Percentiles rank a stretch among this genome's conserved stretches.
phyloP scores from a whole-genome alignment of 1,284 basidiomycete genomes.

The Cryptococcus sp. region DNA sequence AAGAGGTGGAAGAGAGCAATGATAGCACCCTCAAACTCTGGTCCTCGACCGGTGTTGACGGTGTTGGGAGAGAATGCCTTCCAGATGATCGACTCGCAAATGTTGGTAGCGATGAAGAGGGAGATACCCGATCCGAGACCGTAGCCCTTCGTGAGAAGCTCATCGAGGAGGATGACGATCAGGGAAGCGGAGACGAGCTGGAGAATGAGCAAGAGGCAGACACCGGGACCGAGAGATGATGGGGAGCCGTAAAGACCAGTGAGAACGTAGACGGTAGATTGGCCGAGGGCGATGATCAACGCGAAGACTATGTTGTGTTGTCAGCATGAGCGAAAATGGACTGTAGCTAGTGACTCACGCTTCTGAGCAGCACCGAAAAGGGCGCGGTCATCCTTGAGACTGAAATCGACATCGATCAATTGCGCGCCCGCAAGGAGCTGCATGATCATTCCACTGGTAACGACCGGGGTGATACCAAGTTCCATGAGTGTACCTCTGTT shows the following conservation, averaged over 20 bases:
- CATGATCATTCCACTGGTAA: constrained; percentile 99
- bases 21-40: constrained; percentile 96
- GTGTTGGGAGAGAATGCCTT: constrained; percentile 99
- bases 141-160: constrained; percentile 98
- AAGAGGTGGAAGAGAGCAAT: constrained; percentile 96
- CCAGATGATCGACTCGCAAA: constrained; percentile 99
- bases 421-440: constrained; percentile 97
- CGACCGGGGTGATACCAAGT: constrained; percentile 94
- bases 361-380: constrained; percentile 97
- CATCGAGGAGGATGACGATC: constrained; percentile 97
- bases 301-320: constrained; percentile 72
- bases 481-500: constrained; percentile 99
- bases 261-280: constrained; percentile 95
- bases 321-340: constrained; percentile 12
- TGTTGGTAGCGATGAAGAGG: constrained; percentile 99
- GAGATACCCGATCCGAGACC: constrained; percentile 98
- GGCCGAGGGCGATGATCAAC: constrained; percentile 92
- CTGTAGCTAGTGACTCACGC: constrained; percentile 61
- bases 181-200: constrained; percentile 92
- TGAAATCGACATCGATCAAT: constrained; percentile 96
- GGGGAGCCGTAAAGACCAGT: constrained; percentile 97
- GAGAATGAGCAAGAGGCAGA: constrained; percentile 90
- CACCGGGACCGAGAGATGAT: constrained; percentile 89
- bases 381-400: constrained; percentile 93
- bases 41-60: constrained; percentile 95